Conservation (phyloP, 1,284 basidiomycete genomes). For the Ceraceosorus guamensis region DNA sequence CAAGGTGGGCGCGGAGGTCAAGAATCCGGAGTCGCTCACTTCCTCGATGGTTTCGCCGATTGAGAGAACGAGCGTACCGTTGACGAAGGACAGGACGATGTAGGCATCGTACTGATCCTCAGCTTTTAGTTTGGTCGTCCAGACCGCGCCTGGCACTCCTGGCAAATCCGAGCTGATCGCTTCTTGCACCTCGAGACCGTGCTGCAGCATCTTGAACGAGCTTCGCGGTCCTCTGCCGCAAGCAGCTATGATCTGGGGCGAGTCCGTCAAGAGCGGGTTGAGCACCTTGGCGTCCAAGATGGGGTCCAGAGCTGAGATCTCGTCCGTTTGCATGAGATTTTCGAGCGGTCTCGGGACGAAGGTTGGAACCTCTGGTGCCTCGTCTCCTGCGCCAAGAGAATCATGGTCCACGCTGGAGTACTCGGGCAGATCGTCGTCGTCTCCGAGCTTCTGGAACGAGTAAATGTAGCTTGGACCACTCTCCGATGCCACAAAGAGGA, state of each 20-base stretch:
- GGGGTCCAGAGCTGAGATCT: slow-evolving; percentile 39
- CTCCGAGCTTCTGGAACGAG: slow-evolving; percentile 47
- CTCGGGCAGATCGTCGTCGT: slow-evolving; percentile 43
- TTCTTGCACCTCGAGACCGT: slow-evolving; percentile 45
- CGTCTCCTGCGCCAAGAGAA: slow-evolving; percentile 22
- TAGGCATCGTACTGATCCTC: slow-evolving; percentile 42
- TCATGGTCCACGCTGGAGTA: slow-evolving; percentile 34
- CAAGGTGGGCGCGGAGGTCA: slow-evolving; percentile 40
- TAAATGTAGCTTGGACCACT: slow-evolving; percentile 38
- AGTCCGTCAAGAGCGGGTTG: slow-evolving; percentile 35
- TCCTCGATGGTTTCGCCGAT: slow-evolving; percentile 48
- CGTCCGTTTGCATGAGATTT: slow-evolving; percentile 40
- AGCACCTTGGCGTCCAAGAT: slow-evolving; percentile 40
- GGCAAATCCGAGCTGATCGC: slow-evolving; percentile 47
- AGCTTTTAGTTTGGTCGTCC: slow-evolving; percentile 40
- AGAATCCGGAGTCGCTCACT: slow-evolving; percentile 42
- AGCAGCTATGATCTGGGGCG: slow-evolving; percentile 44
- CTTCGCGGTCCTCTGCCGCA: slow-evolving; percentile 43
- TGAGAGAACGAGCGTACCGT: slow-evolving; percentile 45
- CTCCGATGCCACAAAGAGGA: slow-evolving; percentile 44
- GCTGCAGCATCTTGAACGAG: slow-evolving; percentile 43
- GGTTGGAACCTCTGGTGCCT: slow-evolving; percentile 22
- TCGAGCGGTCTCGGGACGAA: slow-evolving; percentile 43
- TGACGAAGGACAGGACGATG: slow-evolving; percentile 47
- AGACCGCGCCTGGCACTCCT: slow-evolving; percentile 43